These are phyloP conservation scores for Exserohilum turcica DNA, from an alignment of 2,329 filamentous ascomycete species.

Conservation along the genomic window DNA sequence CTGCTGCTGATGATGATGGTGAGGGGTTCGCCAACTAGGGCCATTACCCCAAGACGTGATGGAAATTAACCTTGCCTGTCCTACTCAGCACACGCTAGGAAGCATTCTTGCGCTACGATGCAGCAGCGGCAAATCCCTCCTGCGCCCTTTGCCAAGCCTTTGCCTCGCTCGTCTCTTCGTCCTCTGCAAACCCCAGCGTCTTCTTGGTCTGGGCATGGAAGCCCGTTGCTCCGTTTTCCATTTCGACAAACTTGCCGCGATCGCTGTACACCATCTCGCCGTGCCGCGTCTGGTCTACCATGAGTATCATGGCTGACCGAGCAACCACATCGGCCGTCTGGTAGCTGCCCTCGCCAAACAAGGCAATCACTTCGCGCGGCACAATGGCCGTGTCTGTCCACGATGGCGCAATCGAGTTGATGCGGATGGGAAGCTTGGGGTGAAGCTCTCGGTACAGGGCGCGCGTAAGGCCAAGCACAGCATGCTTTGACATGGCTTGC, in stretches of 20 bases:
- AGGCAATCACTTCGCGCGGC: slow-evolving; percentile 12
- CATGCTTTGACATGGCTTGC: slow-evolving; percentile 40
- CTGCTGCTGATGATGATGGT: too few species aligned
- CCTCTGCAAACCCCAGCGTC: slow-evolving; percentile 21
- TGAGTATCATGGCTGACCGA: slow-evolving; percentile 30
- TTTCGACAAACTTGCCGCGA: slow-evolving; percentile 30
- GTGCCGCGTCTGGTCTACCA: slow-evolving; percentile 34
- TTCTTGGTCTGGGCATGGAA: slow-evolving; percentile 22
- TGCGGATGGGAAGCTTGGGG: slow-evolving; percentile 35
- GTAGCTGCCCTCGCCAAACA: slow-evolving; percentile 22
- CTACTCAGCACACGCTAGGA: too few species aligned
- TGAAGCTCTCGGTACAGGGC: slow-evolving; percentile 27
- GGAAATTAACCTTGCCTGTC: too few species aligned
- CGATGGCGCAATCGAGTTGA: slow-evolving; percentile 41
- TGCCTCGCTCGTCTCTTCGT: slow-evolving; percentile 10
- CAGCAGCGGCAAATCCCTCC: too few species aligned
- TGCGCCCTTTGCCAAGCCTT: not conserved
- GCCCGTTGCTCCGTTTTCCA: slow-evolving; percentile 36
- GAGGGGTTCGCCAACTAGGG: too few species aligned
- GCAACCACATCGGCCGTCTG: slow-evolving; percentile 35
- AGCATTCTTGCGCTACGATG: too few species aligned
- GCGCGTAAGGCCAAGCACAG: slow-evolving; percentile 39
- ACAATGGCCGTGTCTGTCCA: slow-evolving; percentile 42
- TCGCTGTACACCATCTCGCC: slow-evolving; percentile 37
- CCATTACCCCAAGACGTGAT: too few species aligned